Conservation (phyloP, 2,329 filamentous ascomycete species). For the Furcasterigmium sp. region DNA sequence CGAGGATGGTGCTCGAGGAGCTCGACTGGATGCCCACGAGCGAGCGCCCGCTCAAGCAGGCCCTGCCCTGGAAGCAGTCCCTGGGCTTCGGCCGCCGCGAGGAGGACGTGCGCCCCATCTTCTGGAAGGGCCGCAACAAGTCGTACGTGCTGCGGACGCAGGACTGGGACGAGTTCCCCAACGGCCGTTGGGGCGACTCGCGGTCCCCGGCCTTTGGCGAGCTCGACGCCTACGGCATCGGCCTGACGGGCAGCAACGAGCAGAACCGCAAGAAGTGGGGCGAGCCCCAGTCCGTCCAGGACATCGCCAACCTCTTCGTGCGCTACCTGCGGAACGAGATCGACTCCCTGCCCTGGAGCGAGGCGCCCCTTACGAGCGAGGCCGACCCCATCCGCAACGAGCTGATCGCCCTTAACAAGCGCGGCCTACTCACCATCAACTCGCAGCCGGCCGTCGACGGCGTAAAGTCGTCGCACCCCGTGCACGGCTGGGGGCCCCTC, state of each 20-base stretch:
- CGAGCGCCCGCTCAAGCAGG: slow-evolving; percentile 74
- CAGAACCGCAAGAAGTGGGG: slow-evolving; percentile 96
- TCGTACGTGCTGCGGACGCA: slow-evolving; percentile 94
- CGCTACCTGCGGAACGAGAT: slow-evolving; percentile 78
- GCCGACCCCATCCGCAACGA: slow-evolving; percentile 72
- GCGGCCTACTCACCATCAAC: slow-evolving; percentile 91
- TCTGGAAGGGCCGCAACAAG: slow-evolving; percentile 96
- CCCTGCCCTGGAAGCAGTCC: slow-evolving; percentile 95
- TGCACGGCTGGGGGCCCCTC: slow-evolving; percentile 89
- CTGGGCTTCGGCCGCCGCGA: slow-evolving; percentile 82
- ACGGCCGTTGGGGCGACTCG: slow-evolving; percentile 97
- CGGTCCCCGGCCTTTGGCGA: slow-evolving; percentile 95
- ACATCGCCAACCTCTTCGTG: slow-evolving; percentile 79
- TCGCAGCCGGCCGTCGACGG: slow-evolving; percentile 94
- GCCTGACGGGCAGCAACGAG: slow-evolving; percentile 90
- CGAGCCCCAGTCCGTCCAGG: slow-evolving; percentile 70
- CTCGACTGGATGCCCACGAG: slow-evolving; percentile 74
- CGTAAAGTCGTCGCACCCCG: slow-evolving; percentile 76
- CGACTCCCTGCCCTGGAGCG: slow-evolving; percentile 87
- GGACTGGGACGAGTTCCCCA: slow-evolving; percentile 98
- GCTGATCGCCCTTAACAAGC: slow-evolving; percentile 75
- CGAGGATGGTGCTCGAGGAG: slow-evolving; percentile 89
- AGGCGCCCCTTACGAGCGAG: slow-evolving; percentile 78
- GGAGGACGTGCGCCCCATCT: slow-evolving; percentile 95
- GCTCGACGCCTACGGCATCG: slow-evolving; percentile 89